Conservation (phyloP, 805 yeast genomes). For the Ogataea ramenticola region DNA sequence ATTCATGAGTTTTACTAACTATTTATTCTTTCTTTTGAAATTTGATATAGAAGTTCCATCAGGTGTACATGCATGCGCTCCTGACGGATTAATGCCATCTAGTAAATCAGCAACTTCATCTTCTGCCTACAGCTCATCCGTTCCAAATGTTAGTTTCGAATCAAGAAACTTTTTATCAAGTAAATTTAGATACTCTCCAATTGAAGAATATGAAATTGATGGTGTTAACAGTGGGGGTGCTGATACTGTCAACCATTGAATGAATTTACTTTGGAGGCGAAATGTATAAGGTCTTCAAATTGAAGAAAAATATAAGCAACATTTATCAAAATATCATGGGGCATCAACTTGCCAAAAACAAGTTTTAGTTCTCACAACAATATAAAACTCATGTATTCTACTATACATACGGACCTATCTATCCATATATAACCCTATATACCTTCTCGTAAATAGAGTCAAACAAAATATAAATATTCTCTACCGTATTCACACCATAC, state of each 20-base stretch:
- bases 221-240: slow-evolving; percentile 84
- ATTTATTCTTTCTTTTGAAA: not conserved
- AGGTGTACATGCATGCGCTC: slow-evolving; percentile 31
- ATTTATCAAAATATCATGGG: too few species aligned
- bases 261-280: too few species aligned
- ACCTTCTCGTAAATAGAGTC: too few species aligned
- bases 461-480: too few species aligned
- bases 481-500: too few species aligned
- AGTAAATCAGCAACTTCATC: slow-evolving; percentile 1
- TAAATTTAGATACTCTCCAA: slow-evolving; percentile 61
- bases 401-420: too few species aligned
- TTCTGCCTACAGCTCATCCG: slow-evolving; percentile 3
- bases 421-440: too few species aligned
- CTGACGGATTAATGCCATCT: slow-evolving; percentile 25
- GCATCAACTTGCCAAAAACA: too few species aligned
- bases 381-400: too few species aligned
- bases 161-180: slow-evolving; percentile 63
- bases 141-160: slow-evolving; percentile 20
- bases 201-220: slow-evolving; percentile 67
- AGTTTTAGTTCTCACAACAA: too few species aligned
- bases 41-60: slow-evolving; percentile 13
- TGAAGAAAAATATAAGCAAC: too few species aligned
- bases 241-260: slow-evolving; percentile 17
- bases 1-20: not conserved
- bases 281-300: too few species aligned